Evolutionary conservation across 495 filamentous ascomycete genomes (phyloP).

Genomic region (Hypoxylon rickii): DNA sequence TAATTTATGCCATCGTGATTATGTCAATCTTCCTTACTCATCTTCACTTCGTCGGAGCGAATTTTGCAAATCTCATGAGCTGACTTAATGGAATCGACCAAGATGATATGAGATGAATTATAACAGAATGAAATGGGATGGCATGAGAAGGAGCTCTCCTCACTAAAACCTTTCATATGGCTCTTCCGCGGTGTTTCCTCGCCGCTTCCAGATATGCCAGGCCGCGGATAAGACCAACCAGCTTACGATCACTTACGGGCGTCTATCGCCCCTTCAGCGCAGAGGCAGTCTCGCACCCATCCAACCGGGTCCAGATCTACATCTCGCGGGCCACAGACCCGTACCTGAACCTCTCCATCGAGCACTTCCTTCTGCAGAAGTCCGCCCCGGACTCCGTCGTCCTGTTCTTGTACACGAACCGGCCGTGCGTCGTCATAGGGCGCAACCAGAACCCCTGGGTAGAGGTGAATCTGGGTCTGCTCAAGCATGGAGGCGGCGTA

Average conservation of each 20-base stretch:
- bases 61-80: too few species aligned
- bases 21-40: too few species aligned
- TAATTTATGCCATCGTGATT: too few species aligned
- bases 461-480: constrained; percentile 74
- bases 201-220: not conserved
- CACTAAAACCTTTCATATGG: constrained; percentile 11
- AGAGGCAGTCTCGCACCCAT: constrained; percentile 28
- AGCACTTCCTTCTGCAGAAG: constrained; percentile 82
- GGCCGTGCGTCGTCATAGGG: constrained; percentile 84
- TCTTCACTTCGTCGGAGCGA: too few species aligned
- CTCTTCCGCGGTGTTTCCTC: constrained; percentile 25
- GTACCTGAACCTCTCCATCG: constrained; percentile 93
- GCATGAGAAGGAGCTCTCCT: not conserved
- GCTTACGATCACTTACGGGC: not conserved
- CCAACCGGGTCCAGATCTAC: constrained; percentile 63
- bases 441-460: constrained; percentile 98
- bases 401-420: constrained; percentile 86
- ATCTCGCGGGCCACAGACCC: constrained; percentile 74
- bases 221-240: constrained; percentile 4
- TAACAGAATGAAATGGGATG: not conserved
- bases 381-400: constrained; percentile 70
- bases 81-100: too few species aligned
- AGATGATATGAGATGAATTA: not conserved
- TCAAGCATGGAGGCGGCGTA: constrained; percentile 32
- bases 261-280: constrained; percentile 29